phyloP scores from a whole-genome alignment of 495 filamentous ascomycete species.

The Neurospora sp. region DNA sequence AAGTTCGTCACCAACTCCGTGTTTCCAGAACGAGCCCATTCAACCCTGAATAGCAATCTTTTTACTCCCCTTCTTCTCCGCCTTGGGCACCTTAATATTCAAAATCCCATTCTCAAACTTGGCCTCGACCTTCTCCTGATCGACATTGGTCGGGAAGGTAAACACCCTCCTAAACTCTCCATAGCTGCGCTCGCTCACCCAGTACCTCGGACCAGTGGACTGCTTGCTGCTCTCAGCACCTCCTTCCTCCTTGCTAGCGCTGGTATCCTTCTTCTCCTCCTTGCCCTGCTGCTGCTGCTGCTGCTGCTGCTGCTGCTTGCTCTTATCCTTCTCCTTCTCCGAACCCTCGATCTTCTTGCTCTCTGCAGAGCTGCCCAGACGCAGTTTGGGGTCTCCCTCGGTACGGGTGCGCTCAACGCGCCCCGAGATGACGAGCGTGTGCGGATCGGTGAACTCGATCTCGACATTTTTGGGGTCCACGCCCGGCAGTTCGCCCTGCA shows the following conservation, averaged over 20 bases:
- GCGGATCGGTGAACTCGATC: conserved; percentile 76
- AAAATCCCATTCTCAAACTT: conserved; percentile 51
- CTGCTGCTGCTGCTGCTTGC: too few species aligned
- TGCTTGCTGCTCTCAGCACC: not conserved
- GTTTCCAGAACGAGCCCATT: not conserved
- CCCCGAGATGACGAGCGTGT: conserved; percentile 67
- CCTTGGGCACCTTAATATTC: conserved; percentile 68
- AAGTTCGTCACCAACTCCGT: not conserved
- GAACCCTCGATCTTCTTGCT: conserved; percentile 16
- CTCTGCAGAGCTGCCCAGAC: conserved; percentile 15
- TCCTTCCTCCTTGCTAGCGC: not conserved
- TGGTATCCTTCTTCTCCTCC: not conserved
- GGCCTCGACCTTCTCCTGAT: conserved; percentile 74
- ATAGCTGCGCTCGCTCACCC: conserved; percentile 69
- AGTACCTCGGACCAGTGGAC: conserved; percentile 46
- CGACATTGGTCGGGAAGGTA: conserved; percentile 60
- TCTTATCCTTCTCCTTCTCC: not conserved
- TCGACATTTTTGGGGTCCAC: conserved; percentile 66
- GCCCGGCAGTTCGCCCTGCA: conserved; percentile 85
- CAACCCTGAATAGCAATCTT: conserved; percentile 13
- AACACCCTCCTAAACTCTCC: conserved; percentile 80
- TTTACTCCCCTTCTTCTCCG: conserved; percentile 32
- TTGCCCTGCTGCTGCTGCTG: too few species aligned
- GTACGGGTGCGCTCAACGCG: conserved; percentile 48
- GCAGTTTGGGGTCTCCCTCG: conserved; percentile 25